Evolutionary conservation across 805 yeast species (phyloP).

Genomic region (Candida boidinii): DNA sequence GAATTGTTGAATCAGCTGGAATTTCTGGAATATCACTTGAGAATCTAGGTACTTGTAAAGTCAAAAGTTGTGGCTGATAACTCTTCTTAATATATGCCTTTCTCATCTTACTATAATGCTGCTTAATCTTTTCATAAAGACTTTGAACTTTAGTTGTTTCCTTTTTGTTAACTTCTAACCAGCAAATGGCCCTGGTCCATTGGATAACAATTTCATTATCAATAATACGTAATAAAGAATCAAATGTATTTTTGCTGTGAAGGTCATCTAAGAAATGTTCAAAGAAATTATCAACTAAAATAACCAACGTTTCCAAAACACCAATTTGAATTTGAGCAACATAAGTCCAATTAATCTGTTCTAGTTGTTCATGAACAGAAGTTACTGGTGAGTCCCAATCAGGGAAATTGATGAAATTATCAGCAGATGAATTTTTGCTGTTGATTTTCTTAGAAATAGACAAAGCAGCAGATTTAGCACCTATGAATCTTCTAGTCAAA

Average conservation of each 20-base stretch:
- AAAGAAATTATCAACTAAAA: conserved; percentile 66
- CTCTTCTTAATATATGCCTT: conserved; percentile 61
- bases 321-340: conserved; percentile 78
- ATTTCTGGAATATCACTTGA: conserved; percentile 30
- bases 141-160: conserved; percentile 12
- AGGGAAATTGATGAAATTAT: conserved; percentile 26
- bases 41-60: conserved; percentile 29
- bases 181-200: conserved; percentile 33
- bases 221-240: conserved; percentile 56
- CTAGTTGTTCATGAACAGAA: conserved; percentile 25
- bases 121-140: conserved; percentile 20
- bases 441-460: conserved; percentile 31
- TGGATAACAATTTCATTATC: conserved; percentile 53
- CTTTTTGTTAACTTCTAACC: conserved; percentile 14
- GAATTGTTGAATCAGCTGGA: conserved; percentile 23
- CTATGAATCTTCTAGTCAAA: conserved; percentile 45
- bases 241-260: conserved; percentile 46
- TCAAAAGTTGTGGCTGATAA: conserved; percentile 50
- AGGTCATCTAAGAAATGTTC: conserved; percentile 67
- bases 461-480: conserved; percentile 54
- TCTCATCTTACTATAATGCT: conserved; percentile 56
- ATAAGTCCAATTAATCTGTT: conserved; percentile 52
- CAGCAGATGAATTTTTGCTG: not conserved
- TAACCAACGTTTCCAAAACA: conserved; percentile 64
- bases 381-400: conserved; percentile 42